A percentile compares a stretch with the other conserved stretches of the same genome.
Evolutionary conservation across 2,329 filamentous ascomycete genomes (phyloP).

Genomic region (Claviceps africana): DNA sequence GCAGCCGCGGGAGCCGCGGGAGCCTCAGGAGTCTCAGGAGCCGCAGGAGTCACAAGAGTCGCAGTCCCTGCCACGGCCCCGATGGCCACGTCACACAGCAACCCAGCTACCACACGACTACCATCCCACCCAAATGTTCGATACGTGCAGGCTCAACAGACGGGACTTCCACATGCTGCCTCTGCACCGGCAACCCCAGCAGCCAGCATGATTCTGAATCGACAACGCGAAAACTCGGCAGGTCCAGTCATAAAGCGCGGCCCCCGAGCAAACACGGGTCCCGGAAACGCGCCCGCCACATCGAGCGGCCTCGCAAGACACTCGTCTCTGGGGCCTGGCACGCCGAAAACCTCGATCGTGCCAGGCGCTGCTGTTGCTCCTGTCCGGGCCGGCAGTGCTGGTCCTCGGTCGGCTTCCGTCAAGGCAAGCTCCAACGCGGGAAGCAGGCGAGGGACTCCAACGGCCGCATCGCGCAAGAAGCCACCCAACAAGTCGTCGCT

Average conservation of each 20-base stretch:
- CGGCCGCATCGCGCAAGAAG: constrained; percentile 32
- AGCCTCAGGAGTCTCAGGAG: no score
- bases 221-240: constrained; percentile 44
- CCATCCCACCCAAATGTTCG: constrained; percentile 33
- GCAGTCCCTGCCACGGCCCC: constrained; percentile 14
- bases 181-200: constrained; percentile 48
- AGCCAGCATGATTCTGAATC: constrained; percentile 43
- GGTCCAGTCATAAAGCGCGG: constrained; percentile 44
- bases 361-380: constrained; percentile 15
- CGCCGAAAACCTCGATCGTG: constrained; percentile 32
- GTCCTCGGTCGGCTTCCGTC: constrained; percentile 35
- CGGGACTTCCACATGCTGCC: constrained; percentile 24
- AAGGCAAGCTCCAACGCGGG: constrained; percentile 27
- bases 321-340: constrained; percentile 48
- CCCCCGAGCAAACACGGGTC: constrained; percentile 32
- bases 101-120: constrained; percentile 27
- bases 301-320: constrained; percentile 48
- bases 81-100: constrained; percentile 20
- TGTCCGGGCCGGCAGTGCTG: constrained; percentile 43
- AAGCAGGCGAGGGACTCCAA: constrained; percentile 36
- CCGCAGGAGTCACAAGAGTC: no score
- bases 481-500: constrained; percentile 44
- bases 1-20: no score
- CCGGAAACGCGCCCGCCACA: constrained; percentile 33
- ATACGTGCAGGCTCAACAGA: constrained; percentile 33